A percentile compares a stretch with the other conserved stretches of the same genome.
These are phyloP conservation scores for Voacanga thouarsii DNA, from an alignment of 257 asterid species.

Conservation along the genomic window DNA sequence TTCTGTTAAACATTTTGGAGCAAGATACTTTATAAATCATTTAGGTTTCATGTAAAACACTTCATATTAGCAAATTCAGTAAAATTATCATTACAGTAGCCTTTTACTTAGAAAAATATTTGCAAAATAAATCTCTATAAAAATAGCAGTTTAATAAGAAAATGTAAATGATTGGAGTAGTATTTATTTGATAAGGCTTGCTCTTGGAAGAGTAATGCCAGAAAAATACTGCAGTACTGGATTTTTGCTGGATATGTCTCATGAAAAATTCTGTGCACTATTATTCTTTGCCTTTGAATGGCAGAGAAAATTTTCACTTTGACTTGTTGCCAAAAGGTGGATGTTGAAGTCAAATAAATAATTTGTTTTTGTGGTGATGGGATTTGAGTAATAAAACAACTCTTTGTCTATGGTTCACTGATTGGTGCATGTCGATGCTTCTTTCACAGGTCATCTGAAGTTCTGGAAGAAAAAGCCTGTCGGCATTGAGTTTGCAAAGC, in stretches of 20 bases:
- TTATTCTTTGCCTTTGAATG: neutral
- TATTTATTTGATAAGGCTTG: neutral
- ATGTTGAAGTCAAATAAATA: neutral
- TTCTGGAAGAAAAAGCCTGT: slow-evolving; percentile 89
- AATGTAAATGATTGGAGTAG: neutral
- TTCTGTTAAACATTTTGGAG: neutral
- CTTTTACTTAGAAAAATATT: neutral
- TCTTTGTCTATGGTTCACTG: neutral
- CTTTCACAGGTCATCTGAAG: slow-evolving; percentile 78
- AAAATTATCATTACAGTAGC: neutral
- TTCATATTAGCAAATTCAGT: neutral
- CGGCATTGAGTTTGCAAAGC: slow-evolving; percentile 96
- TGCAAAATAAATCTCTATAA: neutral
- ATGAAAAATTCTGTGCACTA: neutral
- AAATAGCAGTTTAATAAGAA: neutral
- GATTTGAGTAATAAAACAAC: neutral
- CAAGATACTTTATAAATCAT: neutral
- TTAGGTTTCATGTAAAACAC: neutral
- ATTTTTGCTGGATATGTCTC: neutral
- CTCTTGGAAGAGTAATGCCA: neutral
- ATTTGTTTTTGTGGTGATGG: neutral
- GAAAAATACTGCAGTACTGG: neutral
- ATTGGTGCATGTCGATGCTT: slow-evolving; percentile 7
- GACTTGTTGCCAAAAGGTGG: neutral
- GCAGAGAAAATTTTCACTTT: neutral